Base-by-base conservation (phyloP, 73 alveolate genomes). In the Paramecium pentaurelia region DNA sequence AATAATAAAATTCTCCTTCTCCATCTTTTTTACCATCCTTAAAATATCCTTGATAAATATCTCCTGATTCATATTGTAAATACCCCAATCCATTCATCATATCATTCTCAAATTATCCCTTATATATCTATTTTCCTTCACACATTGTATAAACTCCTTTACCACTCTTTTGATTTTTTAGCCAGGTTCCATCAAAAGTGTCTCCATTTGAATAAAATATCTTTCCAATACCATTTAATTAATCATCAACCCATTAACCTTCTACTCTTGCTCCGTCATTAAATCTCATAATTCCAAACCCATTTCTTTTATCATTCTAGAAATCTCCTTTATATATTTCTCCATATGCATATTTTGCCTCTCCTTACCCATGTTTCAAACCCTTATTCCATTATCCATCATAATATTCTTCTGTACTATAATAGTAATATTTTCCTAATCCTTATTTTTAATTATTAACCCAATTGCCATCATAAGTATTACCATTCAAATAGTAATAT, bases 251-350 rank as follows among this genome's bases (percentile, higher is more conserved):
- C 93, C 93, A 86, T 86, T 73, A 73, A 8, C 87, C 96, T 25
- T 92, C 90, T 83, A 80, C 95, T 58, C 94, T 87, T 42, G 93
- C 71, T 25, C 96, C 95, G 84, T 93, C 95, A 92, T 60, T 93
- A 86, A 93, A 94, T 38, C 86, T 86, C 59, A 59, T 59, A 58
- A 86, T 30, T 12, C 93, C 93, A 64, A 64, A 64, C 3, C 84
- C 84, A 64, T 64, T 64, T 64, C 84, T 28, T 34, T 64, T 64
- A 64, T 64, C 84, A 64, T 64, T 64, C 84, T 64, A 64, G 28
- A 64, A 64, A 64, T 64, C 84, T 28, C 84, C 84, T 64, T 64
- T 64, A 14, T 64, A 64, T 28, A 32, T 64, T 28, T 64, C 84
- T 64, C 84, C 84, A 64, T 64, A 64, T 64, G 84, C 84, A 64